Conservation (phyloP, 2,329 filamentous ascomycete genomes). For the Penicillium sp. region DNA sequence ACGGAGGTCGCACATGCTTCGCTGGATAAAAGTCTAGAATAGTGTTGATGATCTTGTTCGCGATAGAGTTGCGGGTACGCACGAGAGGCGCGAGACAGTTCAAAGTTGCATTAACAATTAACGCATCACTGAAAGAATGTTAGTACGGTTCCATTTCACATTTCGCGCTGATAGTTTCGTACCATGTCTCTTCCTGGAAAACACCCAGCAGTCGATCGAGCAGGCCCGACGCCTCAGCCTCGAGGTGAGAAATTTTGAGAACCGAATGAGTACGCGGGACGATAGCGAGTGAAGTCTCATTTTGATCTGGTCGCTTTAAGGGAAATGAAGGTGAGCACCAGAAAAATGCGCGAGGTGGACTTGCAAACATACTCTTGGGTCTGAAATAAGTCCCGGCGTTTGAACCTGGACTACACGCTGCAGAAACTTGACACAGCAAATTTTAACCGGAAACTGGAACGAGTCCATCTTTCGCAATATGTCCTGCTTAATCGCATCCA, state of each 20-base stretch:
- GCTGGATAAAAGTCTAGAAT: conserved; percentile 91
- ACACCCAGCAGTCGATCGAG: conserved; percentile 84
- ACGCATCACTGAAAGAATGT: conserved; percentile 68
- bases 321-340: conserved; percentile 15
- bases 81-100: conserved; percentile 86
- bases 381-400: conserved; percentile 78
- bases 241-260: conserved; percentile 77
- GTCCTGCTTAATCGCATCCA: conserved; percentile 84
- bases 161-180: conserved; percentile 20
- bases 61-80: conserved; percentile 77
- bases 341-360: neutral
- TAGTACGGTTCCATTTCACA: conserved; percentile 3
- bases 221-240: conserved; percentile 89
- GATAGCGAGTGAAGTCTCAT: conserved; percentile 84
- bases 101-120: conserved; percentile 87
- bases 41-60: conserved; percentile 82
- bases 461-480: conserved; percentile 89
- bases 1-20: conserved; percentile 73
- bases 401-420: conserved; percentile 92
- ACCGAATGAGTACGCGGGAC: conserved; percentile 82
- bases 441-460: conserved; percentile 73
- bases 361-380: conserved; percentile 71
- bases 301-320: conserved; percentile 68
- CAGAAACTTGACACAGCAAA: conserved; percentile 97
- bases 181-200: conserved; percentile 86